Base-by-base conservation (phyloP, 1,139 yeast species). In the Protomyces gravidus region DNA sequence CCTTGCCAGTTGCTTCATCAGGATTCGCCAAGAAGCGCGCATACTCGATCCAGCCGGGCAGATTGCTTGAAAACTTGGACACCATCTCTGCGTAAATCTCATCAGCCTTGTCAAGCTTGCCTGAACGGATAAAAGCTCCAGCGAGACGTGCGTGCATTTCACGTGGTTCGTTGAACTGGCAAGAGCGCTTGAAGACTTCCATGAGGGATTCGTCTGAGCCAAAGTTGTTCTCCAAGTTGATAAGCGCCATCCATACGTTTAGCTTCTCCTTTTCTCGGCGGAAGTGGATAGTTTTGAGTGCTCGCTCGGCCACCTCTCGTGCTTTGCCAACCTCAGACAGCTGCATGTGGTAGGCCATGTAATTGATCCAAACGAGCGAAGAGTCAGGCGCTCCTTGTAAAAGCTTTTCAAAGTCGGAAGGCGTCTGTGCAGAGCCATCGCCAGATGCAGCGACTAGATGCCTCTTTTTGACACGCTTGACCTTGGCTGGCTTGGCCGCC, bases 341-440 rank as follows among this genome's bases (percentile, higher is more conserved):
- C 72, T 90, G 96, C 66, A 92, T 79, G 74, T 89, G 96, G 86
- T 90, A 92, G 2, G 97, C 92, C 97, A 94, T 92, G 73, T 87
- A 92, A 73, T 90, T 89, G 89, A 92, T 90, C 98, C 98, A 92
- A 65, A 89, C 75, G 55, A 90, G 81, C 1, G 98, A 90, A 2
- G 96, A 88, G 75, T 89, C 86, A 60, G 98, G 97, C 69, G 86
- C 86, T 69, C 97, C 95, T 63, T 92, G 80, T 60, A 92, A 78
- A 65, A 92, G 76, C 68, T 98, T 82, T 73, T 92, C 99, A 69
- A 89, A 92, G 73, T 92, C 99, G 61, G 84, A 76, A 51, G 84
- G 85, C 59, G 97, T 89, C 11, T 92, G 86, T 68, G 90, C 80
- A 25, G 94, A 80, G 67, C 82, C 83, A 64, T 92, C 78, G 61